A percentile compares a stretch with the other conserved stretches of the same genome.
Conservation (phyloP, 768 basidiomycete genomes). For the Pulveroboletus sp. region DNA sequence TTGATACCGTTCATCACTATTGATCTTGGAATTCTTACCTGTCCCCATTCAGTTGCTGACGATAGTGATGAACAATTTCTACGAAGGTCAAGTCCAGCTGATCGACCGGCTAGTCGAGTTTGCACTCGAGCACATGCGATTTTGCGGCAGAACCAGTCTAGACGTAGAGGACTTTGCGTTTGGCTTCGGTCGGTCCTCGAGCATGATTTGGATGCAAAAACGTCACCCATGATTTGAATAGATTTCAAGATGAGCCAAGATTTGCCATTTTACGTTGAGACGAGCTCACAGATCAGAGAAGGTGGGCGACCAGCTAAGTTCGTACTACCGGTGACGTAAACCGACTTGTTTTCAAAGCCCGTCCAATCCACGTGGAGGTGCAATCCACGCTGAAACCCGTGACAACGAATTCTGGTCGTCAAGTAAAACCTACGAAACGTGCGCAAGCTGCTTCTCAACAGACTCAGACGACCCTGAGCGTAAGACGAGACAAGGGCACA, state of each 20-base stretch:
- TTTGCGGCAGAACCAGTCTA: conserved; percentile 14
- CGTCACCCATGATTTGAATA: conserved; percentile 3
- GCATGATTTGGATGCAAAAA: not conserved
- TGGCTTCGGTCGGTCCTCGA: conserved; percentile 24
- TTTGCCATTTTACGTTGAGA: conserved; percentile 26
- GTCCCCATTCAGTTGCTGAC: conserved; percentile 21
- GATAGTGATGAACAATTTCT: conserved; percentile 30
- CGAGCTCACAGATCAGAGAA: conserved; percentile 24
- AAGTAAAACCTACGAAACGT: conserved; percentile 18
- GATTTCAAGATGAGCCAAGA: conserved; percentile 32
- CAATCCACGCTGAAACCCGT: conserved; percentile 8
- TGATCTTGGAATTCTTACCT: not conserved
- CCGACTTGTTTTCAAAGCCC: conserved; percentile 14
- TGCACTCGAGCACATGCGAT: conserved; percentile 25
- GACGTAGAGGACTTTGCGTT: conserved; percentile 27
- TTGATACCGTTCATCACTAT: not conserved
- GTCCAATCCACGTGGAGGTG: conserved; percentile 4
- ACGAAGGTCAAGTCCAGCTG: conserved; percentile 28
- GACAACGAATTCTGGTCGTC: conserved; percentile 23
- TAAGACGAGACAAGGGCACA: conserved; percentile 5
- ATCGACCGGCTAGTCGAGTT: conserved; percentile 25
- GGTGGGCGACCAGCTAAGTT: conserved; percentile 15
- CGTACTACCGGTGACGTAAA: not conserved
- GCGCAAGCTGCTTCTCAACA: conserved; percentile 12
- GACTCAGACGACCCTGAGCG: not conserved